phyloP scores from a whole-genome alignment of 352 stramenopile genomes.

The Pythium dissotocum region DNA sequence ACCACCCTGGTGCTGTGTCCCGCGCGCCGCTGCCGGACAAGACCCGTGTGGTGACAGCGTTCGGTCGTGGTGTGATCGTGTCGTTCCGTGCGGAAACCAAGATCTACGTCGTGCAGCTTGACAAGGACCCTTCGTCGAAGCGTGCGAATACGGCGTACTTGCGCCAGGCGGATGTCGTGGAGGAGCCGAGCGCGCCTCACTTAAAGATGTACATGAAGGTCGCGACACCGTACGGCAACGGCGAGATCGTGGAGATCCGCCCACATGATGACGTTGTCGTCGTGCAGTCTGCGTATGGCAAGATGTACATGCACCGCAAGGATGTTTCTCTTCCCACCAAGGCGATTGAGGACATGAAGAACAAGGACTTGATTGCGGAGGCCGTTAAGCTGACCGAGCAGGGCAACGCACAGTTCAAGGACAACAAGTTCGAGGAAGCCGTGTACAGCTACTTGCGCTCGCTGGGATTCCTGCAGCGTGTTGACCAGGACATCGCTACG shows the following conservation, averaged over 20 bases:
- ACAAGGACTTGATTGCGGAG: constrained; percentile 72
- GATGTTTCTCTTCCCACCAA: constrained; percentile 71
- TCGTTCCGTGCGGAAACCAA: constrained; percentile 70
- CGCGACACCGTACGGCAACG: constrained; percentile 66
- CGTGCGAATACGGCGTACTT: constrained; percentile 71
- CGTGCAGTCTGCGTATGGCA: constrained; percentile 62
- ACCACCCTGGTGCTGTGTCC: constrained; percentile 68
- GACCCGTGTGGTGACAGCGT: constrained; percentile 70
- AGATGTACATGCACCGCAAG: constrained; percentile 82
- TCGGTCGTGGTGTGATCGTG: constrained; percentile 70
- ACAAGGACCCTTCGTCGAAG: constrained; percentile 56
- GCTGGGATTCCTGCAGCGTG: constrained; percentile 69
- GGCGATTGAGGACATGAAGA: constrained; percentile 70
- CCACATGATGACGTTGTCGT: constrained; percentile 64
- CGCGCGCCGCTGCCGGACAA: constrained; percentile 72
- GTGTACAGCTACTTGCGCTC: constrained; percentile 77
- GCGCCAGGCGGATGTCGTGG: constrained; percentile 59
- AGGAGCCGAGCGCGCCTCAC: constrained; percentile 64
- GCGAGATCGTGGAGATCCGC: constrained; percentile 68
- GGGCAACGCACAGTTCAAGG: constrained; percentile 74
- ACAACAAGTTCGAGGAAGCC: constrained; percentile 58
- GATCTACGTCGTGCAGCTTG: constrained; percentile 83
- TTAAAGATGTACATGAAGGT: constrained; percentile 84
- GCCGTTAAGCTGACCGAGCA: constrained; percentile 64
- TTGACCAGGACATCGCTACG: constrained; percentile 72